A percentile compares a stretch with the other conserved stretches of the same genome.
Conservation (phyloP, 371 early-diverging fungal genomes). For the Actinomortierella wolfii region DNA sequence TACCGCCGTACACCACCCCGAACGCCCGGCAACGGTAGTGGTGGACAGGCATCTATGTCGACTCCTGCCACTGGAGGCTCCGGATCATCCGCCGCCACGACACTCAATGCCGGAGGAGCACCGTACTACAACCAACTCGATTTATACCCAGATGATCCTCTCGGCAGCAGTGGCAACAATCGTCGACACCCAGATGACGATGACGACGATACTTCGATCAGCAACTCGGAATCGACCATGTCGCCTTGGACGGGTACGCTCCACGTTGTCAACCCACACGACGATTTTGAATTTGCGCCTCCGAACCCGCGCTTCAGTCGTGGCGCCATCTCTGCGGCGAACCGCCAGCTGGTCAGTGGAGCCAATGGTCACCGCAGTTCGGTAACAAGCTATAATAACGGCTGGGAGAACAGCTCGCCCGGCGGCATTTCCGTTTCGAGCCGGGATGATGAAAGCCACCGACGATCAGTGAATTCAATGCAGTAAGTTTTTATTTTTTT, state of each 20-base stretch:
- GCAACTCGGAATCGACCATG: slow-evolving; percentile 20
- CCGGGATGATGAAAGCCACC: slow-evolving; percentile 31
- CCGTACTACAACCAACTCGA: slow-evolving; percentile 36
- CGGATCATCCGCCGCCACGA: no score
- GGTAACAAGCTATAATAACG: background rate
- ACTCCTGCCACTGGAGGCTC: no score
- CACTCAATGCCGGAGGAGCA: slow-evolving; percentile 3
- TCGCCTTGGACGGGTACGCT: slow-evolving; percentile 35
- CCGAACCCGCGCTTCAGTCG: slow-evolving; percentile 44
- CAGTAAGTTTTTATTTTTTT: slow-evolving; percentile 20
- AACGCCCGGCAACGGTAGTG: no score
- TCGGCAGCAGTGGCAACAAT: no score
- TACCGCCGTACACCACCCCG: no score
- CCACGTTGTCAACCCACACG: slow-evolving; percentile 5
- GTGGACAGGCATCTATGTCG: no score
- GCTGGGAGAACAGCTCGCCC: slow-evolving; percentile 25
- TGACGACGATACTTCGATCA: slow-evolving; percentile 29
- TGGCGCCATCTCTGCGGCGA: slow-evolving; percentile 35
- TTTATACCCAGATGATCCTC: slow-evolving; percentile 4
- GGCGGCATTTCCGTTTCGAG: slow-evolving; percentile 33
- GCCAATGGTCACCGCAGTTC: slow-evolving; percentile 6
- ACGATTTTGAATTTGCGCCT: slow-evolving; percentile 23
- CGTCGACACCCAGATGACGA: slow-evolving; percentile 13
- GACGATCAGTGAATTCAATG: slow-evolving; percentile 45
- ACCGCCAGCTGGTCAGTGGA: slow-evolving; percentile 31